Base-by-base conservation (phyloP, 441 rosid genomes). In the Gossypium davidsonii region DNA sequence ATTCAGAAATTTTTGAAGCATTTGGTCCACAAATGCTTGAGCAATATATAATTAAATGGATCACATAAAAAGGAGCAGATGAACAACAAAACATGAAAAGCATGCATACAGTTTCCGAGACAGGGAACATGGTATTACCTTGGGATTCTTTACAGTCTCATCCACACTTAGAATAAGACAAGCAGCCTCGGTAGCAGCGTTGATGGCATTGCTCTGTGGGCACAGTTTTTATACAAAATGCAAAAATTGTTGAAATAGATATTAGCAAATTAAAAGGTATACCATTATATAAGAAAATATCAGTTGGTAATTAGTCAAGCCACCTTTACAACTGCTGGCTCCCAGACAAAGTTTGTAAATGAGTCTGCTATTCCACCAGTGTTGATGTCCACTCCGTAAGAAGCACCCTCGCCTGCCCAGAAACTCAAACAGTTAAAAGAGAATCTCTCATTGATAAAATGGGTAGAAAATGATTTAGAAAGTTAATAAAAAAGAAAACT, bases 161-260 rank as follows among this genome's bases (percentile, higher is more conserved):
- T 93, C 99, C 78, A 96, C 98, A 69, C 98, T 88, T 76, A 96
- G 79, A 75, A 96, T 78, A 51, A 96, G 96, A 85, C 99, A 96
- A 44, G 99, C 93, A 39, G 99, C 99, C 85, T 96, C 99, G 21
- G 98, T 87, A 15, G 99, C 99, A 74, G 98, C 99, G 76, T 90
- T 96, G 79, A 96, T 89, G 21, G 99, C 98, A 81, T 93, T 96
- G 52, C 93, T 90, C 99, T 96, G 86, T 72, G 74, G 65, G 25
- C 3, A 34, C 18, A 49, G 26, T 56, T 59, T n/a, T 46, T 66
- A 39, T 39, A 12, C 18, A 65, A 62, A 3, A 62, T 6, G 56
- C 70, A 46, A 67, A 64, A 78, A 60, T 4, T 60, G 2, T 20
- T 20, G 14, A 9, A 66, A 39, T 53, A 2, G 56, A 31, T 31